phyloP scores from a whole-genome alignment of 306 rosid species.

The Pterocarpus santalinus region DNA sequence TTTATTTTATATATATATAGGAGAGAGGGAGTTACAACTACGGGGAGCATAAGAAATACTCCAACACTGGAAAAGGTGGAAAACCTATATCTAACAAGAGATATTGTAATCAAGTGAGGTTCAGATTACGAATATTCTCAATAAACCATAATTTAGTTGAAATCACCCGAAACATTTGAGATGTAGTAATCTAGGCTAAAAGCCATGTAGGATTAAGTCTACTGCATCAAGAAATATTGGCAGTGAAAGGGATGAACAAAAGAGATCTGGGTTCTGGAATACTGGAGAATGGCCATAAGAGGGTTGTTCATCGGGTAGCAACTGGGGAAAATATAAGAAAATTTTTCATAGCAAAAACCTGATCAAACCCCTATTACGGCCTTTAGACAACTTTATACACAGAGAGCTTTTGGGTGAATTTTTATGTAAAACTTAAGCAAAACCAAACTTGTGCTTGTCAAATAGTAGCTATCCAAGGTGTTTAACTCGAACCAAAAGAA shows the following conservation, averaged over 20 bases:
- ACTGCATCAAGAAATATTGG: constrained; percentile 11
- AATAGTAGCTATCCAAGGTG: neutral
- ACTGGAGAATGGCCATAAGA: constrained; percentile 1
- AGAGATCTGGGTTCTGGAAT: neutral
- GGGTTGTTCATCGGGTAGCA: neutral
- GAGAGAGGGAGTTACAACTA: constrained; percentile 13
- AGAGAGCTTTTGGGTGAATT: neutral
- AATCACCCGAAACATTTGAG: neutral
- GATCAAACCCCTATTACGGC: neutral
- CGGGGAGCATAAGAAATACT: constrained; percentile 12
- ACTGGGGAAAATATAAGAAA: neutral
- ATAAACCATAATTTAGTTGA: neutral
- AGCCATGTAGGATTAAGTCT: neutral
- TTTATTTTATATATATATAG: neutral
- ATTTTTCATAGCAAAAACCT: neutral
- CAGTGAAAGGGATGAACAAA: constrained; percentile 9
- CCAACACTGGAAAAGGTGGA: neutral
- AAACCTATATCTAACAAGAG: constrained; percentile 17
- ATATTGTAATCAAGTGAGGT: constrained; percentile 9
- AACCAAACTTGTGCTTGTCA: neutral
- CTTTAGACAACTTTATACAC: neutral
- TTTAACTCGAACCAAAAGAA: neutral
- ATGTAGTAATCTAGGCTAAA: neutral
- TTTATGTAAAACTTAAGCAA: neutral
- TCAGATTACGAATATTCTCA: neutral